Evolutionary conservation across 2,329 filamentous ascomycete genomes (phyloP), one percentile per base, ranked within the genome.

Genomic region (Monosporascus ibericus): DNA sequence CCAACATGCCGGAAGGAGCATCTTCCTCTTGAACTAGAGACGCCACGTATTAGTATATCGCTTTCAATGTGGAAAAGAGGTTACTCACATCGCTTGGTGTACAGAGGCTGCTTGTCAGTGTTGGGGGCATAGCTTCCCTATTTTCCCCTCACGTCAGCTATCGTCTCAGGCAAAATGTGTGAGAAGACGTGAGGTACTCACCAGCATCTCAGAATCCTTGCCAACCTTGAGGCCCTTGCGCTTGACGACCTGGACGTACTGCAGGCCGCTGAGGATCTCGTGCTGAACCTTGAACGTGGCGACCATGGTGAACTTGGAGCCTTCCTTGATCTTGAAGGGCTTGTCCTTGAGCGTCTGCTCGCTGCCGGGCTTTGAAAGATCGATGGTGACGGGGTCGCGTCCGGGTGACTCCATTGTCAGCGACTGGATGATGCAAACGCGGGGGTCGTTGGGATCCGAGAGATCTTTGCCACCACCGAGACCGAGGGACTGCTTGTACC

Each of bases 181-280:
- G 15, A 25, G 6, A 30, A 37, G 48, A 24, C 20, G 50, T 38
- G 8, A 42, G 15, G 44, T 37, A 79, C 86, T 67, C 73, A 94
- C 91, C 81, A 99, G 88, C 94, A 99, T 99, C 77, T 97, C 92
- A 64, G 95, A 88, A 66, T 94, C 88, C 82, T 96, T 99, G 77
- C 87, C 89, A 56, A 92, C 84, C 54, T 83, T 84, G 69, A 97
- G 80, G 51, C 89, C 88, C 79, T 91, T 91, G 63, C 92, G 81
- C 81, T 94, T 95, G 57, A 96, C 88, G 40, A 91, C 82, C 75
- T 99, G 94, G 53, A 99, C 82, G 72, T 97, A 99, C 76, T 96
- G 95, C 68, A 99, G 75, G 46, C 94, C 94, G 63, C 89, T 94
- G 51, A 97, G 82, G 60, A 99, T 92, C 73, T 97, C 88, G 71